Evolutionary conservation across 345 rosid genomes (phyloP), one percentile per base, ranked within the genome.

Genomic region (Euphorbia pulcherrima): DNA sequence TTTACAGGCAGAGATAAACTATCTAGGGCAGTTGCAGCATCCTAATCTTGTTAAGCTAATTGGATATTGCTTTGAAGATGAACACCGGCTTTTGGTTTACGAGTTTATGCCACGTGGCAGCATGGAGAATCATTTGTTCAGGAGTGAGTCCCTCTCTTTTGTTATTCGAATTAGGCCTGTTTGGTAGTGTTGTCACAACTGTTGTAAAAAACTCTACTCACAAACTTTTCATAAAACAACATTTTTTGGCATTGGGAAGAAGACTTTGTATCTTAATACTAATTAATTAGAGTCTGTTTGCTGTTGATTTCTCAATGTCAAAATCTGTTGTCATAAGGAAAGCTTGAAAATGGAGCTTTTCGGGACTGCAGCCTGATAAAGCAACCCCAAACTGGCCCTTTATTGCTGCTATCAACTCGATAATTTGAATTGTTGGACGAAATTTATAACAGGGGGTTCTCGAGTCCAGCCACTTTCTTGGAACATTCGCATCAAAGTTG

Each of bases 61-160:
- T 35, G 79, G 79, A 37, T 76, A 71, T 69, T 76, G 79, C 74
- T 71, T 76, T 30, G 79, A 76, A 69, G 79, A 76, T 67, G 75
- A 76, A 14, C 75, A 71, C 29, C 68, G 75, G 21, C 79, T 76
- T 54, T 63, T 76, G 61, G 72, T 71, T 55, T 76, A 76, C 23
- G 79, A 76, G 64, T 76, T 76, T 67, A 67, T 76, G 79, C 72
- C 72, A 7, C 68, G 75, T 2, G 79, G 79, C 33, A 76, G 75
- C 33, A 65, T 76, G 75, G 79, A 76, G 72, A 76, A 76, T 71
- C 79, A 76, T 62, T 62, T 76, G 26, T 76, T 76, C 61, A 76
- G 75, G 60, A 76, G 79, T 76, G 61, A 71, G 79, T 56, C 66
- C 40, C 24, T 67, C n/a, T 2, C 39, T 44, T n/a, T 53, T 44